Evolutionary conservation across 176 grass and related monocot genomes (phyloP), one percentile per base, ranked within the genome.

Genomic region (Paspalum notatum): DNA sequence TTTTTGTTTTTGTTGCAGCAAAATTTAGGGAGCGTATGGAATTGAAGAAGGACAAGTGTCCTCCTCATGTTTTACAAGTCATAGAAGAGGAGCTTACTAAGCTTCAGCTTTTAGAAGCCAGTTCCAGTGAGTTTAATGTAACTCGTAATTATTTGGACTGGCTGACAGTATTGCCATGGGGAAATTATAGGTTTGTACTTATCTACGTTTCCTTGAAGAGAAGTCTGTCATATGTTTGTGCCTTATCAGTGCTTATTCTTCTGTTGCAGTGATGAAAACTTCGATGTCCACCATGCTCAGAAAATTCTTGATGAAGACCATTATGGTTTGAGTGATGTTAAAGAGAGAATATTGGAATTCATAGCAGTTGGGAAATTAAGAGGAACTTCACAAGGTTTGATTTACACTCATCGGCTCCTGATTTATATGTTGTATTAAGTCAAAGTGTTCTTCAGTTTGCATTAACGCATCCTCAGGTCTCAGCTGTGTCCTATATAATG

Each of bases 61-160:
- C 96, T 69, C 83, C 88, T 62, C 90, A 98, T 88, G 90, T 98
- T 71, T 84, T 98, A 84, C 96, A 95, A 98, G 92, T 91, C 75
- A 95, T 98, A 66, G 96, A 95, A 87, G 96, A 98, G 83, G 96
- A 98, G 79, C 92, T 98, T 63, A 90, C 88, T 47, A 98, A 98
- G 79, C 85, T 98, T 74, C 92, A 95, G 57, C 67, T 93, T 46
- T 85, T 98, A 9, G 96, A 98, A 89, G 88, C 96, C 27, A 93
- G 88, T 83, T 98, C 96, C 85, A 98, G 92, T 37, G 96, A 98
- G 90, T 98, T 98, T 62, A 95, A 88, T 60, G 96, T 98, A 90
- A 98, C 96, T 78, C 88, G 96, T 45, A 98, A 98, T 78, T 98
- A 98, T 85, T 90, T 98, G 80, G 96, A 98, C 88, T 98, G 96